phyloP scores from a whole-genome alignment of 805 yeast species.

The Lipomyces sp. region DNA sequence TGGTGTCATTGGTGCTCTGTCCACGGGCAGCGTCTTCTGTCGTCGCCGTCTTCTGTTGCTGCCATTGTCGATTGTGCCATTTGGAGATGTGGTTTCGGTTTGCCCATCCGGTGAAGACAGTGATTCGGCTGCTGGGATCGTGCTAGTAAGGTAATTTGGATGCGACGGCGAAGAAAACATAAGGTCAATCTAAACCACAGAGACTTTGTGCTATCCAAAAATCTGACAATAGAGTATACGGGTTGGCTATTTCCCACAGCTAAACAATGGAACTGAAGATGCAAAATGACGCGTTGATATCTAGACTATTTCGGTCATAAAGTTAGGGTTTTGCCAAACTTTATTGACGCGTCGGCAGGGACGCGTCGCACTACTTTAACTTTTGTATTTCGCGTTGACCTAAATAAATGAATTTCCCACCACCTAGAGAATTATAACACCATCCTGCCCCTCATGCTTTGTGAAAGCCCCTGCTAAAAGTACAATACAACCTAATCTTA shows the following conservation, averaged over 20 bases:
- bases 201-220: neutral
- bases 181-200: neutral
- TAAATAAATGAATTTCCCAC: neutral
- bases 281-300: too few species aligned
- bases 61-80: neutral
- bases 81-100: neutral
- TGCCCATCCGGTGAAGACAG: neutral
- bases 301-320: too few species aligned
- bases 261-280: neutral
- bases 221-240: neutral
- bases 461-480: neutral
- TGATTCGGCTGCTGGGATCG: neutral
- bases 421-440: neutral
- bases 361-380: too few species aligned
- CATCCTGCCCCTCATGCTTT: too few species aligned
- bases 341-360: too few species aligned
- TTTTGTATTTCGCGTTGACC: neutral
- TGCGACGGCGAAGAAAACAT: constrained; percentile 13
- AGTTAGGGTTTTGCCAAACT: too few species aligned
- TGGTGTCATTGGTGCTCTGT: constrained; percentile 4
- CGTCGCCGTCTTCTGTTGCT: neutral
- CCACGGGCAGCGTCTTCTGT: neutral
- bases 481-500: neutral
- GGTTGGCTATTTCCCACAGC: too few species aligned
- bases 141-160: constrained; percentile 1